phyloP scores from a whole-genome alignment of 225 moss, liverwort and hornwort genomes.

The Thuidium tamariscinum region DNA sequence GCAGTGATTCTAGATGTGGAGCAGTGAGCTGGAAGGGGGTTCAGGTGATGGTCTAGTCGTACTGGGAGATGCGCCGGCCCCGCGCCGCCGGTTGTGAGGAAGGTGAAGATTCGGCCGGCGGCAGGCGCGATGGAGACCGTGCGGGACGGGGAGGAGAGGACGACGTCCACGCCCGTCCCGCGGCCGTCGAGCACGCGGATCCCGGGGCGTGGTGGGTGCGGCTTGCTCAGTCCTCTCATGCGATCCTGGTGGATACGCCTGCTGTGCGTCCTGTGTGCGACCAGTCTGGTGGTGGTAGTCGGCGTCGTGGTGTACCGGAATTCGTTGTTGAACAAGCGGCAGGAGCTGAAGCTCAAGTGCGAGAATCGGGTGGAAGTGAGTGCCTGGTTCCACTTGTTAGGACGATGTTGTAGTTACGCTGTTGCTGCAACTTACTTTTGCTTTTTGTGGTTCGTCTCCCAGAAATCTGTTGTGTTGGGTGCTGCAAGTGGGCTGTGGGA shows the following conservation, averaged over 20 bases:
- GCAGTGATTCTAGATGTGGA: background rate
- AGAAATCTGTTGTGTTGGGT: background rate
- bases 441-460: background rate
- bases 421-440: background rate
- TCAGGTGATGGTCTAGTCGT: background rate
- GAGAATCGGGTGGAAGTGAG: slow-evolving; percentile 39
- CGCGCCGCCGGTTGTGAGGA: background rate
- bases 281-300: slow-evolving; percentile 22
- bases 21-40: background rate
- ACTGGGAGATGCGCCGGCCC: background rate
- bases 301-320: slow-evolving; percentile 25
- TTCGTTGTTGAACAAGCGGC: slow-evolving; percentile 22
- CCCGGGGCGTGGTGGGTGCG: background rate
- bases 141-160: background rate
- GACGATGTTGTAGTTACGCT: background rate
- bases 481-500: background rate
- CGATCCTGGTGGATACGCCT: slow-evolving; percentile 28
- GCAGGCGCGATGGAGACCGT: slow-evolving; percentile 3
- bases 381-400: background rate
- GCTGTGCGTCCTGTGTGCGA: slow-evolving; percentile 2
- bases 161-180: background rate
- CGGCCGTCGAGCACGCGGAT: background rate
- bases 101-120: background rate
- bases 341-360: slow-evolving; percentile 39
- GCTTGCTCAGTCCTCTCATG: slow-evolving; percentile 4